Base-by-base conservation (phyloP, 2,329 filamentous ascomycete genomes). In the Colletotrichum magnum region DNA sequence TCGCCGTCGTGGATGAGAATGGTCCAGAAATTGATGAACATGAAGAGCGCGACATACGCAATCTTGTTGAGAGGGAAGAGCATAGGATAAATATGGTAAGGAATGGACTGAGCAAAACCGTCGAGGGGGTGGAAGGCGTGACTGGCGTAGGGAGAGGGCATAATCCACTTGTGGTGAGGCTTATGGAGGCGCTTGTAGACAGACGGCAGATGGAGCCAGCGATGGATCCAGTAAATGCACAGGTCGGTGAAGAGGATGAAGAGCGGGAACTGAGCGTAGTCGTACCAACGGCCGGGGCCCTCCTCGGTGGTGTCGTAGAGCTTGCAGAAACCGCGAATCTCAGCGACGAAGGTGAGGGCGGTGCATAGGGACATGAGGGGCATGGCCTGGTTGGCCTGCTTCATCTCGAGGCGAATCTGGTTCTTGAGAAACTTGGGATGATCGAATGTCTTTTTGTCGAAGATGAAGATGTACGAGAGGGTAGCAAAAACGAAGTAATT, bases 91-190 rank as follows among this genome's bases (percentile, higher is more conserved):
- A 97, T 75, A 83, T 98, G 95, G 84, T 98, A 98, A 0, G 95
- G 95, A 54, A 97, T 79, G 70, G 92, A 93, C 84, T 98, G 95
- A 12, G 90, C 88, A 82, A 92, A 98, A 77, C 95, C 95, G 78
- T 98, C 95, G 60, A 98, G 80, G 1, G 95, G 95, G 84, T 98
- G 94, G 88, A 98, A 98, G 67, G 95, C 95, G 78, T 97, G 93
- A 74, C 92, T 94, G 50, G 95, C 95, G 79, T 90, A 98, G 0
- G 95, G 95, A 3, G 94, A 97, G 3, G 95, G 95, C 94, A 98
- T 97, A 82, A 98, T 98, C 95, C 95, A 98, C 86, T 97, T 98
- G 90, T 98, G 95, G 83, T 98, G 95, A 73, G 94, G 92, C 89
- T 98, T 98, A 89, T 98, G 95, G 58, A 98, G 87, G 73, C 86